Conservation (phyloP, 164 flowering plant species). For the Echeveria elegans region DNA sequence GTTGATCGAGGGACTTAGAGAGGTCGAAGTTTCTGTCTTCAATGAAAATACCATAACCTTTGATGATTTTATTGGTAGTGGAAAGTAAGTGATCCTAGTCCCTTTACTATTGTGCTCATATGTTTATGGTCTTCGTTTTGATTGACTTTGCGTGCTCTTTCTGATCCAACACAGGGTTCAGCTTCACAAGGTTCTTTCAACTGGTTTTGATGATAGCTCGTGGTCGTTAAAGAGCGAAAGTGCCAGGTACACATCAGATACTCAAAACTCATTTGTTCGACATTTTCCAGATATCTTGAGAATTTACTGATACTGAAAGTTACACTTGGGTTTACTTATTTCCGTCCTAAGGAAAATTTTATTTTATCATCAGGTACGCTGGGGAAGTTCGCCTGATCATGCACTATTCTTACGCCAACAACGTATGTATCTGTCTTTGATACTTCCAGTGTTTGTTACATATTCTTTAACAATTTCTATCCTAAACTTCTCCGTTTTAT, state of each 20-base stretch:
- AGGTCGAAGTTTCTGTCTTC: conserved; percentile 57
- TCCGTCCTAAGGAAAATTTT: too few relatives aligned
- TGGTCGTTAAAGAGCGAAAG: conserved; percentile 64
- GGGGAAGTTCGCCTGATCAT: conserved; percentile 75
- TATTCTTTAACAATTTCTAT: too few relatives aligned
- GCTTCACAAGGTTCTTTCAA: conserved; percentile 59
- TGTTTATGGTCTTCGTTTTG: neutral
- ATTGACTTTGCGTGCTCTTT: conserved; percentile 5
- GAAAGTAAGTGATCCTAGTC: conserved; percentile 41
- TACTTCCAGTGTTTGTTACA: neutral
- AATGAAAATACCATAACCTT: conserved; percentile 68
- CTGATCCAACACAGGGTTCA: conserved; percentile 45
- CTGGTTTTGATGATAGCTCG: conserved; percentile 66
- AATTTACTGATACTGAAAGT: too few relatives aligned
- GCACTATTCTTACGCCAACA: conserved; percentile 35
- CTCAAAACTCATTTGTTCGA: too few relatives aligned
- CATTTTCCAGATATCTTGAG: too few relatives aligned
- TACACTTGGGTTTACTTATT: too few relatives aligned
- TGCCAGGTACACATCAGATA: conserved; percentile 41
- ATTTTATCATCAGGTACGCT: conserved; percentile 38
- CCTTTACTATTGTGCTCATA: neutral
- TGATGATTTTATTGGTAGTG: conserved; percentile 80
- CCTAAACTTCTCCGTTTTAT: neutral
- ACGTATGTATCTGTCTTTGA: neutral
- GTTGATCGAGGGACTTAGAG: conserved; percentile 73